These are phyloP conservation scores for Ophiostoma sp. DNA, from an alignment of 2,329 filamentous ascomycete genomes.

Conservation along the genomic window DNA sequence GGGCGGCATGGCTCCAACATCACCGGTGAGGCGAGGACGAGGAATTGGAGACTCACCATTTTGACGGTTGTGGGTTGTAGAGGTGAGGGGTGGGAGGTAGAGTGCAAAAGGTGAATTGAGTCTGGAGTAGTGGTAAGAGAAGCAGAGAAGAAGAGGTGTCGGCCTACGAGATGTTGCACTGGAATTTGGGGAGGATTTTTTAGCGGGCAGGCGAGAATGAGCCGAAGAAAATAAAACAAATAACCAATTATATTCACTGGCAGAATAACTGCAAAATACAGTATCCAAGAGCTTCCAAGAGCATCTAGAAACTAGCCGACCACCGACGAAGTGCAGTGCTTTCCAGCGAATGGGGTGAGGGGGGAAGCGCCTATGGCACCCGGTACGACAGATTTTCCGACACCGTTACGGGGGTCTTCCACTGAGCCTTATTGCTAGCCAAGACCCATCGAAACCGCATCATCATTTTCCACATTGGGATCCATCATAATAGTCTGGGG, in stretches of 20 bases:
- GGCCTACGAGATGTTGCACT: background rate
- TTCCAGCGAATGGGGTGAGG: background rate
- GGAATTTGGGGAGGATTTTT: conserved; percentile 19
- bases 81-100: too few species aligned
- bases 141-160: conserved; percentile 12
- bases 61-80: conserved; percentile 19
- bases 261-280: background rate
- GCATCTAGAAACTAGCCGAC: conserved; percentile 32
- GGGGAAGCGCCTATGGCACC: background rate
- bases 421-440: background rate
- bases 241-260: background rate
- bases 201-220: conserved; percentile 20
- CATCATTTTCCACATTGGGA: background rate
- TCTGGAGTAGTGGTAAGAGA: conserved; percentile 6
- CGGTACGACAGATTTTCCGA: conserved; percentile 13
- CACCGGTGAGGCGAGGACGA: background rate
- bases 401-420: background rate
- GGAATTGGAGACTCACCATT: conserved; percentile 28
- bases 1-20: background rate
- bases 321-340: conserved; percentile 9
- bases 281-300: conserved; percentile 32
- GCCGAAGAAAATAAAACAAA: conserved; percentile 20
- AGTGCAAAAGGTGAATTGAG: too few species aligned
- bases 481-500: background rate
- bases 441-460: conserved; percentile 9